These are phyloP conservation scores for Fusarium sp. DNA, from an alignment of 2,329 filamentous ascomycete species.

Conservation along the genomic window DNA sequence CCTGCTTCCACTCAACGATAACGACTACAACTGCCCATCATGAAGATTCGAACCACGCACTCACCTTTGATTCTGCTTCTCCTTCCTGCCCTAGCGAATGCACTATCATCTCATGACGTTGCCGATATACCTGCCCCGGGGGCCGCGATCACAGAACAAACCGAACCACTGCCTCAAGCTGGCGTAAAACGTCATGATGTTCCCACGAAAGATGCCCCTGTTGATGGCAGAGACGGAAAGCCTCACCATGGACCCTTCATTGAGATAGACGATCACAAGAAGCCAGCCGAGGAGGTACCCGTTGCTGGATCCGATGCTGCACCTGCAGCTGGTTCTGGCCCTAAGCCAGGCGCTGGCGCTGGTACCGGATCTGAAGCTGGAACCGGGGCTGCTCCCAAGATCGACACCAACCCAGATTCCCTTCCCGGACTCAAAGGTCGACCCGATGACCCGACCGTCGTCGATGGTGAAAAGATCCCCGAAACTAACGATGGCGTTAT, in stretches of 20 bases:
- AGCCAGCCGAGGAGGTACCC: slow-evolving; percentile 38
- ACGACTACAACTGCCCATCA: slow-evolving; percentile 50
- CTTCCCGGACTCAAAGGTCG: slow-evolving; percentile 61
- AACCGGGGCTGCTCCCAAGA: slow-evolving; percentile 13
- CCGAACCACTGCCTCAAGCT: slow-evolving; percentile 42
- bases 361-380: slow-evolving; percentile 1
- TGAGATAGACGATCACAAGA: slow-evolving; percentile 58
- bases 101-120: slow-evolving; percentile 51
- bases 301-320: slow-evolving; percentile 9
- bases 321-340: slow-evolving; percentile 9
- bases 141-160: slow-evolving; percentile 42
- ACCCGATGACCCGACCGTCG: slow-evolving; percentile 62
- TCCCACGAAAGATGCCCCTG: slow-evolving; percentile 80
- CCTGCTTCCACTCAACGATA: neutral
- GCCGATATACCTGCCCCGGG: slow-evolving; percentile 36
- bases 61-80: slow-evolving; percentile 70
- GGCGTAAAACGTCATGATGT: slow-evolving; percentile 51
- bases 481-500: slow-evolving; percentile 84
- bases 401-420: slow-evolving; percentile 50
- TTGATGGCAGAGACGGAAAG: slow-evolving; percentile 93
- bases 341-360: slow-evolving; percentile 1
- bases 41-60: slow-evolving; percentile 68
- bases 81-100: slow-evolving; percentile 64
- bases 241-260: slow-evolving; percentile 89
- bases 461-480: slow-evolving; percentile 71